These are phyloP conservation scores for Xylariaceae sp. DNA, from an alignment of 2,329 filamentous ascomycete species.

Conservation along the genomic window DNA sequence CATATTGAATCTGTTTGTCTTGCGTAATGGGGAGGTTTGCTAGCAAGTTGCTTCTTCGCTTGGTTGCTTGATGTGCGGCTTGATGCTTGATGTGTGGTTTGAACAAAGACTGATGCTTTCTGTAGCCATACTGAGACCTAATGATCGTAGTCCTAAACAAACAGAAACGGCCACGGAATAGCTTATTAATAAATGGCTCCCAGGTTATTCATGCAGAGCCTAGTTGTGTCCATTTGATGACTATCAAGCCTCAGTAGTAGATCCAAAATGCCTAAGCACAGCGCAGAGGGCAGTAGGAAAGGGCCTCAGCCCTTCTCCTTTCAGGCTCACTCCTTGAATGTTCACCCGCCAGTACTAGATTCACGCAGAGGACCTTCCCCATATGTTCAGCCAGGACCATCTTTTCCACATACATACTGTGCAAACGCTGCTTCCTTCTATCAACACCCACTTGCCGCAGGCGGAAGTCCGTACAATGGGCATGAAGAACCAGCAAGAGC, in stretches of 20 bases:
- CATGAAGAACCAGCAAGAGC: not conserved
- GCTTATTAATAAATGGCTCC: not conserved
- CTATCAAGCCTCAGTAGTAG: not conserved
- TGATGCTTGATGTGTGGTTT: not conserved
- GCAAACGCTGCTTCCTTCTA: slow-evolving; percentile 4
- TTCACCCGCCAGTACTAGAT: slow-evolving; percentile 1
- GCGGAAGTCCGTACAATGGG: not conserved
- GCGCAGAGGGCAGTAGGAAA: not conserved
- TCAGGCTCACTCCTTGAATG: not conserved
- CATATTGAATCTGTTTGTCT: not conserved
- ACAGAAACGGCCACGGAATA: slow-evolving; percentile 10
- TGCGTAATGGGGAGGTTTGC: not conserved
- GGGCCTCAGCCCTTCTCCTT: not conserved
- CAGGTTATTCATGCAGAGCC: not conserved
- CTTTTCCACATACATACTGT: slow-evolving; percentile 4
- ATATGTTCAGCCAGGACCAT: not conserved
- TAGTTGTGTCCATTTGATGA: not conserved
- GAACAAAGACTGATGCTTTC: slow-evolving; percentile 9
- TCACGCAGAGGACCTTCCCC: not conserved
- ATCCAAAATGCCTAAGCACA: not conserved
- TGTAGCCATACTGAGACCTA: not conserved
- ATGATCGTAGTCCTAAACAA: slow-evolving; percentile 3
- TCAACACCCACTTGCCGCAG: slow-evolving; percentile 9
- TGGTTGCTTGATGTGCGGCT: not conserved
- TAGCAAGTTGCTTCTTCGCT: not conserved